Base-by-base conservation (phyloP, 306 rosid genomes). In the Comarum palustre region DNA sequence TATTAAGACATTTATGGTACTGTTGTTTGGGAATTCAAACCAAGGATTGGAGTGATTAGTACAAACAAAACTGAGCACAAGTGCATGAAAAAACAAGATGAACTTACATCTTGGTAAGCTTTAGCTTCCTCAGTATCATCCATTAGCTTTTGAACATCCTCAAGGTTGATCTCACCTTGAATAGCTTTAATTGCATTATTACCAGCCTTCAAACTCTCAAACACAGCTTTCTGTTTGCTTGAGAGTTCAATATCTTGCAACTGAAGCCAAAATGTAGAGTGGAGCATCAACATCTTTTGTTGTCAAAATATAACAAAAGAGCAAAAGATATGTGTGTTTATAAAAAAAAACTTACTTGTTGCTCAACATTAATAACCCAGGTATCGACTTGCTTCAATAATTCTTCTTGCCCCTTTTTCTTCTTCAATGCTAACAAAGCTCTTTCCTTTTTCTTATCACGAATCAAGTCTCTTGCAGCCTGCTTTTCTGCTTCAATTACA, bases 301-400 rank as follows among this genome's bases (percentile, higher is more conserved):
- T 39, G 11, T 39, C 42, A 39, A 39, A 39, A 39, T 39, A 39
- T 39, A 39, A 8, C 42, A 39, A 39, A 38, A 38, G 42, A 38
- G 42, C 10, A 38, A 6, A 38, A 39, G 10, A 39, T 7, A 39
- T 39, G 5, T 0, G 6, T 36, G 39, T 36, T 36, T 36, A 4
- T 36, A n/a, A 1, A 36, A 3, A 1, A 7, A 39, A 1, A 36
- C 39, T 36, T 8, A 39, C 42, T 8, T 39, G 98, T 76, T 94
- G 97, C 84, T 91, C 98, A 61, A 91, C 98, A 81, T 94, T 94
- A 51, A 94, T 85, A 52, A 94, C 84, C 98, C 98, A 94, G 68
- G 89, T 78, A 61, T 91, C 98, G 46, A 94, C 98, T 88, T 94
- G 96, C 89, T 91, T 94, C 85, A 91, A 81, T 67, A 94, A 83